Conservation (phyloP, 2,329 filamentous ascomycete genomes). For the Sporothrix euskadiensis region DNA sequence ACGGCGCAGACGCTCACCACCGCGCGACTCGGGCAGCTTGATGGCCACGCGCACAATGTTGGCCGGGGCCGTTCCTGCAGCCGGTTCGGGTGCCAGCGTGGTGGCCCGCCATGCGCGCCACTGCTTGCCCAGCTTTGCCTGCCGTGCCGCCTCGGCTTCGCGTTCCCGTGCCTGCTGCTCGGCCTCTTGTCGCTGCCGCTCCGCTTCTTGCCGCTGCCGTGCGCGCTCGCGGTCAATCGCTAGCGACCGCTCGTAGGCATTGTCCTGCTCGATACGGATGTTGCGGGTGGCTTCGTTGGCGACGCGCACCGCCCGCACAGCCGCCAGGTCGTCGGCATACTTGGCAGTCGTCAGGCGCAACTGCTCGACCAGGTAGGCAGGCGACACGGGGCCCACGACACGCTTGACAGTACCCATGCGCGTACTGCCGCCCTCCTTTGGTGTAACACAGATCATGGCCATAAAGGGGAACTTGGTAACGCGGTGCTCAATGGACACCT, state of each 20-base stretch:
- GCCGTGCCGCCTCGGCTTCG: slow-evolving; percentile 60
- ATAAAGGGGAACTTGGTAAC: slow-evolving; percentile 93
- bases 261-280: slow-evolving; percentile 85
- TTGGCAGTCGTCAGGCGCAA: slow-evolving; percentile 71
- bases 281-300: slow-evolving; percentile 80
- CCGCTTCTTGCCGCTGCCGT: slow-evolving; percentile 67
- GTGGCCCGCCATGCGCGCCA: slow-evolving; percentile 81
- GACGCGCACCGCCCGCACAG: slow-evolving; percentile 71
- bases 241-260: slow-evolving; percentile 87
- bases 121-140: slow-evolving; percentile 45
- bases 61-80: slow-evolving; percentile 50
- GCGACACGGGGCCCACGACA: slow-evolving; percentile 69
- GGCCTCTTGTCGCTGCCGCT: slow-evolving; percentile 53
- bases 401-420: slow-evolving; percentile 89
- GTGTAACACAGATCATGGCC: slow-evolving; percentile 82
- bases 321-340: slow-evolving; percentile 72
- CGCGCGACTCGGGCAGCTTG: slow-evolving; percentile 60
- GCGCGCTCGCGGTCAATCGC: slow-evolving; percentile 85
- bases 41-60: slow-evolving; percentile 71
- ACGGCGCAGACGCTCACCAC: slow-evolving; percentile 72
- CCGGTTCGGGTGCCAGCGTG: slow-evolving; percentile 65
- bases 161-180: slow-evolving; percentile 61
- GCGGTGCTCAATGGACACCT: slow-evolving; percentile 81
- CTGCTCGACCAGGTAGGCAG: slow-evolving; percentile 72
- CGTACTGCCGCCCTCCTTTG: slow-evolving; percentile 67